Evolutionary conservation across 176 grass and related monocot genomes (phyloP), one percentile per base, ranked within the genome.

Genomic region (Oryza glaberrima): DNA sequence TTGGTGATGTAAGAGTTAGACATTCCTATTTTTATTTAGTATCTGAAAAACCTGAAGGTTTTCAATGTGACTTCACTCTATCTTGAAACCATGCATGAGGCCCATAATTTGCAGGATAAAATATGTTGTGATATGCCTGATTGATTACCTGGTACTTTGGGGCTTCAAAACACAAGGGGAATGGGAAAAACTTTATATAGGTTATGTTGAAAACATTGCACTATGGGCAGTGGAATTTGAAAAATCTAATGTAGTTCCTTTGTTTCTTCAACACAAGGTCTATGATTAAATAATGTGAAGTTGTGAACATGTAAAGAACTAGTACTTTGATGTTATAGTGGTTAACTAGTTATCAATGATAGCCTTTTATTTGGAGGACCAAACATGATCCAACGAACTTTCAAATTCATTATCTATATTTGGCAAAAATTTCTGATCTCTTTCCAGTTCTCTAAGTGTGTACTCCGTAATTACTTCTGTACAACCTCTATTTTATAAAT

Each of bases 1-100:
- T 98, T 65, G 54, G 47, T 19, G 91, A 96, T 84, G 91, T 91
- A 81, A 72, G 79, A 84, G 34, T 41, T 41, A 72, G 48, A 64
- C 56, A 63, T 70, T 63, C 51, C 79, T 58, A 1, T 28, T 45
- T 71, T 82, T 90, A 38, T 73, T 88, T 78, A 47, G 12, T 82
- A 67, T 35, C 9, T 56, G 19, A 56, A 45, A 82, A 44, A 26
- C 26, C 26, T 26, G 26, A 47, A 69, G 7, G 10, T 44, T 82
- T 25, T 46, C 58, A 78, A 81, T 52, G 47, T 67, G 47, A 63
- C 72, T 65, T 7, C 77, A 40, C 20, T 11, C 0, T 67, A n/a
- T 86, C 23, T 11, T 78, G 14, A 82, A 75, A 32, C 54, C 78
- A 63, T 73, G 43, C 32, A 56, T 71, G 65, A 54, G 65, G 69